These are phyloP conservation scores for Arthrocladium fulminans DNA, from an alignment of 2,329 filamentous ascomycete species.

Conservation along the genomic window DNA sequence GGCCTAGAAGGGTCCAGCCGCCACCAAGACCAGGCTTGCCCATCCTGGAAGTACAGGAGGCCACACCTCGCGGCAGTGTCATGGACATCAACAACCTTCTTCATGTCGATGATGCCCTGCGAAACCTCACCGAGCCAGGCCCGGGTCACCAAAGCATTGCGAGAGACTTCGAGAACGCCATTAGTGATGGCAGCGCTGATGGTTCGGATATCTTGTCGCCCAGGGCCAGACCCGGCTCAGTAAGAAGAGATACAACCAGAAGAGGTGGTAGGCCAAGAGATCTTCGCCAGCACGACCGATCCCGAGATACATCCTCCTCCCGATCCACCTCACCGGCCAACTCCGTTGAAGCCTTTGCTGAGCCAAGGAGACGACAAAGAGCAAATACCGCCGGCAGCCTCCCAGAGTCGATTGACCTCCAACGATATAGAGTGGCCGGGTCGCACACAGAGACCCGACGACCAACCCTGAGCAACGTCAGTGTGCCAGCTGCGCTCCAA, in stretches of 20 bases:
- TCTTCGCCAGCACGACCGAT: slow-evolving; percentile 33
- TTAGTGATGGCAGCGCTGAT: slow-evolving; percentile 49
- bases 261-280: slow-evolving; percentile 23
- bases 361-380: slow-evolving; percentile 75
- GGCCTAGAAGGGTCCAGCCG: slow-evolving; percentile 26
- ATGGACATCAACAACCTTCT: slow-evolving; percentile 28
- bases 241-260: slow-evolving; percentile 17
- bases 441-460: slow-evolving; percentile 41
- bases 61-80: slow-evolving; percentile 28
- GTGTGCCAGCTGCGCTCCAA: slow-evolving; percentile 32
- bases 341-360: slow-evolving; percentile 94
- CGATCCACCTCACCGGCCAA: slow-evolving; percentile 82
- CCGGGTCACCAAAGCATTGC: slow-evolving; percentile 34
- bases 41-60: slow-evolving; percentile 15
- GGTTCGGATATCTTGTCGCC: slow-evolving; percentile 27
- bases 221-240: slow-evolving; percentile 30
- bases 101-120: slow-evolving; percentile 28
- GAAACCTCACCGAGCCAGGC: slow-evolving; percentile 11
- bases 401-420: slow-evolving; percentile 20
- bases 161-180: slow-evolving; percentile 78
- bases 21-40: slow-evolving; percentile 44
- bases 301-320: slow-evolving; percentile 46
- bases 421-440: not conserved
- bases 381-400: slow-evolving; percentile 57
- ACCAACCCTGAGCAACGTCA: slow-evolving; percentile 51